Percentiles rank a stretch among this genome's conserved stretches.
These are phyloP conservation scores for Candida tropicalis DNA, from an alignment of 1,139 yeast genomes.

Conservation along the genomic window DNA sequence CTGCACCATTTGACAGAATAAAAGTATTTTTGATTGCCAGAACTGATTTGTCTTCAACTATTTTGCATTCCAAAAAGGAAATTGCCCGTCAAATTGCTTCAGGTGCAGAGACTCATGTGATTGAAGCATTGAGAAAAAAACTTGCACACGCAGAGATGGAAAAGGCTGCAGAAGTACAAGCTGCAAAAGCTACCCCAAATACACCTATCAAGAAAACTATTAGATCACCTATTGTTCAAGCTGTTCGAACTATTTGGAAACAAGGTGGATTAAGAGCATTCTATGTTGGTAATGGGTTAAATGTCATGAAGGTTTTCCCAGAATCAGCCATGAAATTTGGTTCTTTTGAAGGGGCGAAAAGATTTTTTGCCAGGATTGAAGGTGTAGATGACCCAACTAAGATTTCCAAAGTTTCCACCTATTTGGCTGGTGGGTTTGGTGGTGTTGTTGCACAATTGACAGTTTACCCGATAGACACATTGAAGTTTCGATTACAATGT, in stretches of 20 bases:
- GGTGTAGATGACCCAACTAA: slow-evolving; percentile 75
- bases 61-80: slow-evolving; percentile 57
- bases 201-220: slow-evolving; percentile 36
- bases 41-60: slow-evolving; percentile 74
- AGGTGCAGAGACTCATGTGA: slow-evolving; percentile 38
- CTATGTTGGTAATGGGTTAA: slow-evolving; percentile 93
- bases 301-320: slow-evolving; percentile 92
- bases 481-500: slow-evolving; percentile 83
- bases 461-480: slow-evolving; percentile 95
- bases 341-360: slow-evolving; percentile 85
- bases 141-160: slow-evolving; percentile 28
- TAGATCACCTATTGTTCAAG: slow-evolving; percentile 74
- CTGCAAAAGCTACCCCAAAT: slow-evolving; percentile 23
- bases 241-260: slow-evolving; percentile 78
- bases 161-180: slow-evolving; percentile 19
- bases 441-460: slow-evolving; percentile 92
- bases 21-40: slow-evolving; percentile 93
- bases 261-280: slow-evolving; percentile 89
- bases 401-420: slow-evolving; percentile 76
- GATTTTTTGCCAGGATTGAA: slow-evolving; percentile 72
- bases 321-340: slow-evolving; percentile 98
- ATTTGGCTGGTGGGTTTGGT: slow-evolving; percentile 92
- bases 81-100: slow-evolving; percentile 46
- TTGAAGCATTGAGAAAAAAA: slow-evolving; percentile 38
- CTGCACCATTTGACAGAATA: slow-evolving; percentile 95